Evolutionary conservation across 345 rosid genomes (phyloP).

Genomic region (Lumnitzera racemosa): DNA sequence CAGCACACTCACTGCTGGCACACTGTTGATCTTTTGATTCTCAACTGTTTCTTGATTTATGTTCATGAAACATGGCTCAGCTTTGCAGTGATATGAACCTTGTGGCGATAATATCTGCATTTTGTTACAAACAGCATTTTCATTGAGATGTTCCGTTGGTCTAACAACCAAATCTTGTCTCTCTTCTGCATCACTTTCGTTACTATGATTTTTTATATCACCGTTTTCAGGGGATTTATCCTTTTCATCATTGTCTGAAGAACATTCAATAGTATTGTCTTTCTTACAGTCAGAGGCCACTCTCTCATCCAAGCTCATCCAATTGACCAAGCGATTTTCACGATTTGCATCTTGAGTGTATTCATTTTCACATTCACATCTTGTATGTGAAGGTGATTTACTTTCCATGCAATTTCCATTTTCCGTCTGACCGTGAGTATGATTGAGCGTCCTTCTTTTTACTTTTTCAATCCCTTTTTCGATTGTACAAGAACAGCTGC

Average conservation of each 20-base stretch:
- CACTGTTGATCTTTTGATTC: neutral
- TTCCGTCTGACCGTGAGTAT: constrained; percentile 9
- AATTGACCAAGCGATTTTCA: constrained; percentile 22
- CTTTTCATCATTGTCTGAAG: constrained; percentile 21
- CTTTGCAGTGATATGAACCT: too few species aligned
- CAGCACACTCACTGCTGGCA: constrained; percentile 1
- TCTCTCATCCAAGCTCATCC: constrained; percentile 38
- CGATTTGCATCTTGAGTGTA: constrained; percentile 5
- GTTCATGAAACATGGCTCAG: neutral
- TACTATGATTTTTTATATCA: constrained; percentile 8
- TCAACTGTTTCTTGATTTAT: constrained; percentile 4
- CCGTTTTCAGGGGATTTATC: constrained; percentile 17
- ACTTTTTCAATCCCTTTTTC: too few species aligned
- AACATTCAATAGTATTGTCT: constrained; percentile 17
- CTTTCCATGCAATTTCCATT: constrained; percentile 3
- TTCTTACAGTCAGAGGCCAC: constrained; percentile 18
- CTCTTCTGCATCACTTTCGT: constrained; percentile 6
- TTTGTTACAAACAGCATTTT: too few species aligned
- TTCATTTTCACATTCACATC: constrained; percentile 6
- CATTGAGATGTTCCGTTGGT: too few species aligned
- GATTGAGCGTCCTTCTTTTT: too few species aligned
- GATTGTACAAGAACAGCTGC: too few species aligned
- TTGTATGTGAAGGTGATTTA: constrained; percentile 15
- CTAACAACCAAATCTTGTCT: too few species aligned
- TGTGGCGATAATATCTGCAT: too few species aligned